Evolutionary conservation across 176 grass and related monocot species (phyloP), one percentile per base, ranked within the genome.

Genomic region (Puya raimondii): DNA sequence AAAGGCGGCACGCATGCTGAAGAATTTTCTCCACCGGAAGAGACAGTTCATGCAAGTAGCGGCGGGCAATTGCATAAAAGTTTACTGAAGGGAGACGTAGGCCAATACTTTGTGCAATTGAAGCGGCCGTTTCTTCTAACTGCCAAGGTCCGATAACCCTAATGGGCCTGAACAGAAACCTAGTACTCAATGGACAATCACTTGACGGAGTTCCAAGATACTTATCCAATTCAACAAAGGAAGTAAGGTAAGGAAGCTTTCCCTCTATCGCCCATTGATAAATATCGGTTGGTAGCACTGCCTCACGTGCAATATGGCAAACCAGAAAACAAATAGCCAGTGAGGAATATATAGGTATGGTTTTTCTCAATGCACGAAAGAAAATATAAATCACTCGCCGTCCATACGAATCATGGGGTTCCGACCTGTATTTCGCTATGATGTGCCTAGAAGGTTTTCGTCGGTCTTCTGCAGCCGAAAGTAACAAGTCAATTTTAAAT

Each of bases 331-430:
- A 89, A 64, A 96, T 83, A 50, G 88, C 78, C 53, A 96, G 48
- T 53, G 92, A 86, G 65, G 88, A 91, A 80, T 96, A 96, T 51
- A 91, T 18, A 4, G 88, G 92, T 23, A 96, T 68, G 49, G 66
- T 67, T 82, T 21, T 91, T 72, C 83, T 86, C 76, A 96, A 58
- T 65, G 83, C 82, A 26, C 67, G 88, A 54, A 79, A 50, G 74
- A 86, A 83, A 23, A 79, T 15, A 73, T 83, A 83, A 69, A 87
- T 76, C 56, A 70, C 23, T 26, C 51, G 80, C 20, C 7, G 50
- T 58, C 4, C 51, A 23, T n/a, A 67, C 22, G 70, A 72, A 17
- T 52, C 73, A 9, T 82, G 73, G 73, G 64, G 77, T 12, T 50
- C 83, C 56, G 2, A 51, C 53, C 48, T 76, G 66, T 2, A 50